Evolutionary conservation across 345 rosid genomes (phyloP), one percentile per base, ranked within the genome.

Genomic region (Psidium friedrichsthalianum): DNA sequence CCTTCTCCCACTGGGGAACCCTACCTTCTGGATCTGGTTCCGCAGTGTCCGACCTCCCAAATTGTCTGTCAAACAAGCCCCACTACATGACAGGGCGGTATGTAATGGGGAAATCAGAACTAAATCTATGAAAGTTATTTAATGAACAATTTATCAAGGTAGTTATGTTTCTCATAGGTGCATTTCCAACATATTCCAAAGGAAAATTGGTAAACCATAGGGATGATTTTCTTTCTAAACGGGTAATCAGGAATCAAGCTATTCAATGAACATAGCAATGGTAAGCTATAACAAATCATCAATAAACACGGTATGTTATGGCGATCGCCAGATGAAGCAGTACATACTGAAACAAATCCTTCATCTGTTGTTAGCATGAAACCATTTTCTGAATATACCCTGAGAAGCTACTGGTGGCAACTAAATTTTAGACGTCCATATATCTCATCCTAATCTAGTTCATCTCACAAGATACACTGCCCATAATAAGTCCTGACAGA

Each of bases 21-120:
- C 98, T 92, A 12, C 98, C 98, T 84, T 94, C 96, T 69, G 97
- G 97, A 90, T 96, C 99, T 6, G 97, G 87, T 86, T 89, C 94
- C 56, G 89, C 88, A 49, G 95, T 52, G 89, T 97, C 99, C 32
- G 91, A 83, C 88, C 99, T 89, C 87, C 98, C 99, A 44, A 97
- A 91, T 86, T 97, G 95, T 89, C 86, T 93, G 87, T 97, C 98
- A 78, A 97, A 97, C 90, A 97, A 91, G 58, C 94, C 93, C 99
- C 99, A 96, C 98, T 96, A 88, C 86, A 40, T 82, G 52, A 53
- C 10, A 69, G 88, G 86, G 51, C 86, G 74, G 15, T 42, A 25
- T 56, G 18, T 69, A 24, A 59, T 9, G 42, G 40, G 47, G 47
- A 83, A n/a, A 83, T 69, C 47, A 36, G 80, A 69, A 69, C 47